Percentiles rank a stretch among this genome's conserved stretches.
Evolutionary conservation across 441 rosid species (phyloP).

Genomic region (Flueggea neowawraea): DNA sequence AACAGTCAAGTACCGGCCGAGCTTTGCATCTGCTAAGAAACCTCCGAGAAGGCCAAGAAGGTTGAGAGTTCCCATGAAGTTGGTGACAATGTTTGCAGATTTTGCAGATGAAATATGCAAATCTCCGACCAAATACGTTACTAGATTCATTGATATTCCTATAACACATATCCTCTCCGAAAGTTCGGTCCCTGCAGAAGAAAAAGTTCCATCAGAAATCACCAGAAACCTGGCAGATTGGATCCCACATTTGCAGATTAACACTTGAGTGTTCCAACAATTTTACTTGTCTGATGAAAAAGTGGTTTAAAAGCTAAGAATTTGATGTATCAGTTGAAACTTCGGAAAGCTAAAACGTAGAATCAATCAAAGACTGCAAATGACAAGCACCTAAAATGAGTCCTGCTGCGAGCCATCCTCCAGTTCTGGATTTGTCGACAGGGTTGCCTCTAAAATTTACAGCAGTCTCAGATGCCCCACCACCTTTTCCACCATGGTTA

Average conservation of each 20-base stretch:
- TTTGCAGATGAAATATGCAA: conserved; percentile 72
- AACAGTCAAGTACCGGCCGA: conserved; percentile 80
- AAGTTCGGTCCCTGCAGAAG: conserved; percentile 67
- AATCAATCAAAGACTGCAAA: neutral
- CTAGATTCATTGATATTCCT: conserved; percentile 92
- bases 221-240: neutral
- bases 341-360: neutral
- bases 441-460: conserved; percentile 65
- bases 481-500: conserved; percentile 36
- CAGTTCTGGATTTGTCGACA: conserved; percentile 71
- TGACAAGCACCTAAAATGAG: conserved; percentile 58
- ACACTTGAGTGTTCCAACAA: neutral
- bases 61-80: conserved; percentile 89
- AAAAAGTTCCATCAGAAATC: neutral
- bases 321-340: no score
- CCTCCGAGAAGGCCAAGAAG: conserved; percentile 88
- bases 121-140: conserved; percentile 77
- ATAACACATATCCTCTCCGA: conserved; percentile 87
- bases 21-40: conserved; percentile 87
- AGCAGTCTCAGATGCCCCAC: conserved; percentile 26
- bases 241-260: neutral
- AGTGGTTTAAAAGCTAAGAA: no score
- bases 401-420: conserved; percentile 92
- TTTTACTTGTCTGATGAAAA: no score
- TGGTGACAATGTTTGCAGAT: conserved; percentile 80